Evolutionary conservation across 2,329 filamentous ascomycete species (phyloP).

Genomic region (Celoporthe dispersa): DNA sequence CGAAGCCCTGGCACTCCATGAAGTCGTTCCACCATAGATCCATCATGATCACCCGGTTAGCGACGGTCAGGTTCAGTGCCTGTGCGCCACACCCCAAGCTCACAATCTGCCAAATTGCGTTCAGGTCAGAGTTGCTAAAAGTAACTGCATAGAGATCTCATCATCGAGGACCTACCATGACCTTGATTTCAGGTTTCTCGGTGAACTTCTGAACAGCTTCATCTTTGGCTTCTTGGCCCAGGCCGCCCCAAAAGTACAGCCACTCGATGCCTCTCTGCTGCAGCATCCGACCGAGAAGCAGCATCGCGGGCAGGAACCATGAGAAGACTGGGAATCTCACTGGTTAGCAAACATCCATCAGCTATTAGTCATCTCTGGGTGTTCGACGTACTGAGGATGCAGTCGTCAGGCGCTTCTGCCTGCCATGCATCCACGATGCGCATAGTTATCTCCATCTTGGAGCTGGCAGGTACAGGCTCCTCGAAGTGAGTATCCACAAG

Average conservation of each 20-base stretch:
- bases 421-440: slow-evolving; percentile 4
- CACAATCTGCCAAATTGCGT: neutral
- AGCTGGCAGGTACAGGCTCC: neutral
- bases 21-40: slow-evolving; percentile 67
- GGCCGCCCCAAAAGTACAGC: slow-evolving; percentile 43
- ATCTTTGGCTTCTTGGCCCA: slow-evolving; percentile 21
- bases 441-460: neutral
- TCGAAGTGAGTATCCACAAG: neutral
- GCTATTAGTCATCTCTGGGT: slow-evolving; percentile 21
- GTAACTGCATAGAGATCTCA: neutral
- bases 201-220: neutral
- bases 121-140: neutral
- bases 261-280: slow-evolving; percentile 38
- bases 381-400: slow-evolving; percentile 10
- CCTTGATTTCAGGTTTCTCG: neutral
- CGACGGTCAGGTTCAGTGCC: slow-evolving; percentile 46
- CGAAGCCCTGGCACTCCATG: slow-evolving; percentile 64
- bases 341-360: neutral
- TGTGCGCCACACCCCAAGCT: slow-evolving; percentile 42
- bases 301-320: slow-evolving; percentile 39
- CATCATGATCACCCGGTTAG: slow-evolving; percentile 58
- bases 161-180: neutral
- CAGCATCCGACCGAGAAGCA: slow-evolving; percentile 44
- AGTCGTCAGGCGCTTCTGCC: neutral
- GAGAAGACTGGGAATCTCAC: slow-evolving; percentile 38